Conservation (phyloP, 2,329 filamentous ascomycete genomes). For the Parastagonospora avenae region DNA sequence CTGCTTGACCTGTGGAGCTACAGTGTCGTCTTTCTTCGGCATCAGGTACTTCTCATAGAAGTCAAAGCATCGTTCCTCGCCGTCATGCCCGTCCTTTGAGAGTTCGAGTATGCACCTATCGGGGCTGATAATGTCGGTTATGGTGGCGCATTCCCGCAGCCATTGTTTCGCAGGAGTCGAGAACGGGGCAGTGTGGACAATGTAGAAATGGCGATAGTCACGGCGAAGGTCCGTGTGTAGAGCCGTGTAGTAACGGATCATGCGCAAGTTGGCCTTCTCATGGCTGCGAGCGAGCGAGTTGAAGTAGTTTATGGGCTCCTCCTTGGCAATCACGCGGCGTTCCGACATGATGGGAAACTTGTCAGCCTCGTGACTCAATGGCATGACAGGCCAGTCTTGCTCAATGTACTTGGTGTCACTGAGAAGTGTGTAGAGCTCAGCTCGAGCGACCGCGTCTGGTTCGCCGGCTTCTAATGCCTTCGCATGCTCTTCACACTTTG, state of each 20-base stretch:
- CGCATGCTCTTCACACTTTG: conserved; percentile 23
- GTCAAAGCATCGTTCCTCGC: conserved; percentile 26
- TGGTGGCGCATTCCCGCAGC: conserved; percentile 27
- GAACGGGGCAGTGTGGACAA: conserved; percentile 37
- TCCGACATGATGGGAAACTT: conserved; percentile 39
- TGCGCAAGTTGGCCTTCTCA: conserved; percentile 29
- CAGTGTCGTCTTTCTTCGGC: neutral
- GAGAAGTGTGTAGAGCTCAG: conserved; percentile 34
- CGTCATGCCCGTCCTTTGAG: conserved; percentile 9
- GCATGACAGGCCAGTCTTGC: conserved; percentile 21
- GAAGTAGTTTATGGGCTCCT: conserved; percentile 30
- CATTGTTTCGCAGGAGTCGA: conserved; percentile 21
- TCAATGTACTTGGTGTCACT: conserved; percentile 28
- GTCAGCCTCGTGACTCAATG: conserved; percentile 19
- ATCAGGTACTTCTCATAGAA: conserved; percentile 33
- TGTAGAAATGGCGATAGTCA: conserved; percentile 37
- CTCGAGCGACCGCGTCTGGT: conserved; percentile 5
- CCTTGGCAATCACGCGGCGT: conserved; percentile 23
- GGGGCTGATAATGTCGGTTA: conserved; percentile 37
- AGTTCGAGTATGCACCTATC: conserved; percentile 33
- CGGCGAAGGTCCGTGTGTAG: conserved; percentile 27
- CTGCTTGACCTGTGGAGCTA: neutral
- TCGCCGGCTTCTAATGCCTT: conserved; percentile 23
- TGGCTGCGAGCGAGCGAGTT: conserved; percentile 19
- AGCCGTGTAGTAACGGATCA: conserved; percentile 34